phyloP scores from a whole-genome alignment of 495 filamentous ascomycete genomes.

The Aspergillus sclerotiicarbonarius region DNA sequence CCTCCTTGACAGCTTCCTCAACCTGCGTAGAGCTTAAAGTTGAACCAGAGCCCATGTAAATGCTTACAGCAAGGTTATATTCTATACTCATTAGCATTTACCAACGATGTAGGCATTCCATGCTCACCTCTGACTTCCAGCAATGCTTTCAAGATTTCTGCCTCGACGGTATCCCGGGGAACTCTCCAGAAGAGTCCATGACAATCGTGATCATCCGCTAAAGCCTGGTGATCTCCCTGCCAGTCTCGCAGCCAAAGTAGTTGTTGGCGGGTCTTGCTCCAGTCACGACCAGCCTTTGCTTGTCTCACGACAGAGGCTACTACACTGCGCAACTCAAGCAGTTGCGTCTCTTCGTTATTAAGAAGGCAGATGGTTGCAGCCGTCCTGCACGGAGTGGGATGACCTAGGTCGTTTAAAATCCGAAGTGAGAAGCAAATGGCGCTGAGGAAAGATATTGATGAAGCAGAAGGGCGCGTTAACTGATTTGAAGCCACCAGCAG shows the following conservation, averaged over 20 bases:
- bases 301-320: constrained; percentile 54
- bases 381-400: constrained; percentile 56
- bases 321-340: constrained; percentile 59
- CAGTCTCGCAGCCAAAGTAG: constrained; percentile 82
- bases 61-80: constrained; percentile 63
- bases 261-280: constrained; percentile 63
- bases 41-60: constrained; percentile 56
- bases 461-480: constrained; percentile 62
- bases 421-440: constrained; percentile 66
- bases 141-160: constrained; percentile 71
- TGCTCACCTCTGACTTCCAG: constrained; percentile 64
- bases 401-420: constrained; percentile 59
- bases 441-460: constrained; percentile 62
- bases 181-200: constrained; percentile 71
- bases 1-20: constrained; percentile 62
- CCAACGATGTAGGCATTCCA: no score
- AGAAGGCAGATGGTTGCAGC: constrained; percentile 43
- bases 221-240: constrained; percentile 53
- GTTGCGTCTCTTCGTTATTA: constrained; percentile 60
- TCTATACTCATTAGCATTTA: constrained; percentile 44
- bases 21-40: constrained; percentile 54
- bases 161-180: constrained; percentile 62
- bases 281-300: constrained; percentile 62
- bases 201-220: constrained; percentile 27
- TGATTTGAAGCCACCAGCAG: constrained; percentile 62